Evolutionary conservation across 306 rosid species (phyloP), one percentile per base, ranked within the genome.

Genomic region (Elaeagnus macrophylla): DNA sequence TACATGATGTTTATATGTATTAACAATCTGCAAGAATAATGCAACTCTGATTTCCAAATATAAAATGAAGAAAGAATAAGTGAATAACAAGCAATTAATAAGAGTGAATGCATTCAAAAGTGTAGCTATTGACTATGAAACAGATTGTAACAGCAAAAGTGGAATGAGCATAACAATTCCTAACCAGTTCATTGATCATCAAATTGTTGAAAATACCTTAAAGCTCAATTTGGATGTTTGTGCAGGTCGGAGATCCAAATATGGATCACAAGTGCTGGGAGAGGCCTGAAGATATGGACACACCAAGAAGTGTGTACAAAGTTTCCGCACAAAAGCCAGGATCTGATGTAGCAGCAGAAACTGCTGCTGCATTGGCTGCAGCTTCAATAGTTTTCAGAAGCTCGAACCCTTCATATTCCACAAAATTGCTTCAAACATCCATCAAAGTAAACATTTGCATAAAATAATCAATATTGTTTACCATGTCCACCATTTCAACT

Each of bases 281-380:
- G 74, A 83, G 97, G 75, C 95, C 95, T 0, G 97, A 89, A 66
- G 95, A 86, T 57, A 89, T 83, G 95, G 94, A 85, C 71, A 86
- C 97, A 0, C 85, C 90, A 0, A 79, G 97, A 9, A 75, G 61
- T 9, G 94, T 76, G 13, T 90, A 90, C 62, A 86, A 79, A 66
- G 81, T 90, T 13, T 71, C 86, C 1, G 13, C 86, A 56, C 81
- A 81, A 67, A 86, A 61, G 48, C 95, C 97, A 38, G 95, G 97
- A 5, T 86, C 97, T 1, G 94, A 90, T 67, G 94, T 86, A 0
- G 97, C 97, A 12, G 84, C 90, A 3, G 97, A 83, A 68, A 90
- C 95, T 0, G 95, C 94, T 13, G 97, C 97, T 9, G 91, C 95
- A 39, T 53, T 90, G 62, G 95, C 95, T 45, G 97, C 95, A 36